phyloP scores from a whole-genome alignment of 352 stramenopile species.

The Phytophthora quininea region DNA sequence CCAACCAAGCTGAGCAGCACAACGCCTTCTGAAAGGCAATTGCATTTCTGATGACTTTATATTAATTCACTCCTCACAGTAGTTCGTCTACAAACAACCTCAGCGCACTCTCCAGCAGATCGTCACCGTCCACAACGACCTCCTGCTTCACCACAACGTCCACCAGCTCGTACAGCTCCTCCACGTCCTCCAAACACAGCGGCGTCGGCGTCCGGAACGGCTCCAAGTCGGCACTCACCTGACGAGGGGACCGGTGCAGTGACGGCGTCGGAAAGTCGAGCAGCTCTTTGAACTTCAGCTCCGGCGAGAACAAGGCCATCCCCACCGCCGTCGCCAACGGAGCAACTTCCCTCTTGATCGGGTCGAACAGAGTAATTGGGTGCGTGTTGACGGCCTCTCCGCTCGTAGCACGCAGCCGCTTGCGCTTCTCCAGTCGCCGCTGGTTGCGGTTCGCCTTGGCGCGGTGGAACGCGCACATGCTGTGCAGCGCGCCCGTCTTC shows the following conservation, averaged over 20 bases:
- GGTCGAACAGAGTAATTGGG: not conserved
- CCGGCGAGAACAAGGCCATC: slow-evolving; percentile 9
- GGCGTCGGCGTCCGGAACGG: slow-evolving; percentile 39
- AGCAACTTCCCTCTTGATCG: slow-evolving; percentile 9
- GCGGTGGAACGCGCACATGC: slow-evolving; percentile 65
- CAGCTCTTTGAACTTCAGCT: slow-evolving; percentile 2
- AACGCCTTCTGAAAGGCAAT: not conserved
- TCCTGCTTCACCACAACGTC: slow-evolving; percentile 21
- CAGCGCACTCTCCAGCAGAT: not conserved
- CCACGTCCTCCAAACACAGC: slow-evolving; percentile 45
- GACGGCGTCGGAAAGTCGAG: not conserved
- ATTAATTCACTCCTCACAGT: no score
- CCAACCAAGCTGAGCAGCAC: no score
- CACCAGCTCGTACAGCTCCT: slow-evolving; percentile 45
- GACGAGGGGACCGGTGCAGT: slow-evolving; percentile 27
- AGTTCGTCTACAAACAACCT: not conserved
- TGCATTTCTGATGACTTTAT: slow-evolving; percentile 14
- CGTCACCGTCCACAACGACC: slow-evolving; percentile 1
- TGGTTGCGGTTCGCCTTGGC: slow-evolving; percentile 66
- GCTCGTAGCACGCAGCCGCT: slow-evolving; percentile 30
- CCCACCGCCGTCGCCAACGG: slow-evolving; percentile 3
- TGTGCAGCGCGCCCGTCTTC: slow-evolving; percentile 64
- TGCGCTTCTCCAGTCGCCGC: slow-evolving; percentile 50
- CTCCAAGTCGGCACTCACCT: slow-evolving; percentile 35
- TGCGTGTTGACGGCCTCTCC: slow-evolving; percentile 1